phyloP scores from a whole-genome alignment of 78 protist genomes.

The Guillardia theta region DNA sequence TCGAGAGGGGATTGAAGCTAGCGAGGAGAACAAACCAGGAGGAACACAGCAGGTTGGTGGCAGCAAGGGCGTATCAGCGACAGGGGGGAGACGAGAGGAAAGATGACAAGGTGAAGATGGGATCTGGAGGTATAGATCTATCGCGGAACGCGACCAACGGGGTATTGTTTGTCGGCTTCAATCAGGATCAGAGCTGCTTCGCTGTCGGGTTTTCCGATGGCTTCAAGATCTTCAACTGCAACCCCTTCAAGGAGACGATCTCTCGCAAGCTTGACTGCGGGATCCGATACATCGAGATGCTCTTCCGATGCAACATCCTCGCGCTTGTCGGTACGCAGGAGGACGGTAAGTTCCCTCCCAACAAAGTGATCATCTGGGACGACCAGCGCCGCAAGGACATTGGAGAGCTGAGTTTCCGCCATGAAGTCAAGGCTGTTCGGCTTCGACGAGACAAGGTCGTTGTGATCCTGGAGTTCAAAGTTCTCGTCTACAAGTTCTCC shows the following conservation, averaged over 20 bases:
- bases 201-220: slow-evolving; percentile 87
- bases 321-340: slow-evolving; percentile 81
- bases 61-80: no score
- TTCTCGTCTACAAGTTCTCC: slow-evolving; percentile 87
- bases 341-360: neutral
- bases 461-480: neutral
- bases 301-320: slow-evolving; percentile 92
- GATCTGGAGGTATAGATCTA: no score
- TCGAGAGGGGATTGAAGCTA: no score
- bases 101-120: no score
- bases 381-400: slow-evolving; percentile 79
- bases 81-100: no score
- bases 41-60: no score
- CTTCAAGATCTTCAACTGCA: slow-evolving; percentile 88
- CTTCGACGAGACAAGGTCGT: slow-evolving; percentile 76
- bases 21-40: no score
- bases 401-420: slow-evolving; percentile 85
- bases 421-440: slow-evolving; percentile 89
- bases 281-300: slow-evolving; percentile 93
- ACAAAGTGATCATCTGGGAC: slow-evolving; percentile 93
- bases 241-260: slow-evolving; percentile 78
- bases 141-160: no score
- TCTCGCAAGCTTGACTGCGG: slow-evolving; percentile 56
- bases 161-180: no score
- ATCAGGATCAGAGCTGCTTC: slow-evolving; percentile 81